Evolutionary conservation across 73 alveolate species (phyloP), one percentile per base, ranked within the genome.

Genomic region (Urostyla sp.): DNA sequence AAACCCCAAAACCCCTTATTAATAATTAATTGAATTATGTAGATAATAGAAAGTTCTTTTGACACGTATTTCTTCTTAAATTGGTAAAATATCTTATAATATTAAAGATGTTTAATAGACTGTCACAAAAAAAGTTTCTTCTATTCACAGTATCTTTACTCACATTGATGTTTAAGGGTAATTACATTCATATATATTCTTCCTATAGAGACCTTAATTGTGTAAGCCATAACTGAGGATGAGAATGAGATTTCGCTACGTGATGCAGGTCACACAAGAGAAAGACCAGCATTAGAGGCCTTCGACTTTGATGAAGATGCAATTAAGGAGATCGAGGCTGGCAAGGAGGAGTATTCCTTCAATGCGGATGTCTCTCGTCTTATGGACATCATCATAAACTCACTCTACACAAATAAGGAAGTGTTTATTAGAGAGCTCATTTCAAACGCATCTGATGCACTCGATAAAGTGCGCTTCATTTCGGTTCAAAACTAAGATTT

Each of bases 391-490:
- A 93, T 98, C 75, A 98, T 98, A 58, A 98, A 96, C 93, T 94
- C 99, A 49, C 94, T 98, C 59, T 98, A 98, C 93, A 92, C 98
- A 58, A 87, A 98, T 88, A 98, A 98, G 90, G 99, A 98, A 81
- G 98, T 98, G 75, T 98, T 98, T 94, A 82, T 98, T 74, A 91
- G 99, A 58, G 99, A 98, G 87, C 91, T 98, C 76, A 98, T 98
- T 57, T 98, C 99, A 75, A 98, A 98, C 87, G 99, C 99, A 57
- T 92, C 99, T 16, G 99, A 98, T 88, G 99, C 99, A 27, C 88
- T 98, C 58, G 99, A 98, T 91, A 98, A 98, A 89, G 96, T 95
- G 79, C 86, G 98, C 52, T 95, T 95, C 87, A 76, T 90, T 63
- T 78, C 99, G 34, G 95, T 98, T 27, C 92, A 90, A 80, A 96